phyloP scores from a whole-genome alignment of 495 filamentous ascomycete genomes.

The Penicilliopsis zonata region DNA sequence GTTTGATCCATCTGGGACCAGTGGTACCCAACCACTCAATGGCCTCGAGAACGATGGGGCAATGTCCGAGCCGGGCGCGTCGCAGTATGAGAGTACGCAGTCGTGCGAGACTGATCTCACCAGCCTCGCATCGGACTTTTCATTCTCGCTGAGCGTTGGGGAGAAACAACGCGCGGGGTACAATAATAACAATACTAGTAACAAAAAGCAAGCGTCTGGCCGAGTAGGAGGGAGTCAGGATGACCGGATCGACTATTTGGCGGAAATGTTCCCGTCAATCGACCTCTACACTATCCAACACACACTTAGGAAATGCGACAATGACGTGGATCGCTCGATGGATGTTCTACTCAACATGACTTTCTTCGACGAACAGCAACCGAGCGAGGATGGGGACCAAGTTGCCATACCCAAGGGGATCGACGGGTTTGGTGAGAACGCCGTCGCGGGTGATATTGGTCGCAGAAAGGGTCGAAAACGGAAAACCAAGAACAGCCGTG shows the following conservation, averaged over 20 bases:
- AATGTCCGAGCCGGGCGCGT: conserved; percentile 12
- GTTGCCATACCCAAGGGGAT: conserved; percentile 51
- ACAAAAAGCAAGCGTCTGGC: background rate
- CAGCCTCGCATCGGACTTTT: conserved; percentile 20
- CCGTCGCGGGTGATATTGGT: conserved; percentile 17
- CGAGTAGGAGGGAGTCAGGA: conserved; percentile 33
- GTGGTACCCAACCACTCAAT: conserved; percentile 21
- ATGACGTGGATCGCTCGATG: conserved; percentile 54
- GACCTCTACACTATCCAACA: conserved; percentile 49
- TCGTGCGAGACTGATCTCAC: conserved; percentile 35
- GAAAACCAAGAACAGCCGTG: conserved; percentile 12
- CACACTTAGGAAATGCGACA: conserved; percentile 49
- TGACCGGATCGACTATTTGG: conserved; percentile 43
- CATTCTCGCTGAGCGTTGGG: conserved; percentile 8
- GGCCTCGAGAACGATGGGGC: conserved; percentile 11
- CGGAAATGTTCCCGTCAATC: conserved; percentile 58
- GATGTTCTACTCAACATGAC: conserved; percentile 71
- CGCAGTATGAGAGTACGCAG: conserved; percentile 11
- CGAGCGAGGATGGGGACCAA: conserved; percentile 22
- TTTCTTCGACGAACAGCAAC: conserved; percentile 50
- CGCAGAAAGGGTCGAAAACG: conserved; percentile 35
- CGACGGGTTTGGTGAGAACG: conserved; percentile 57
- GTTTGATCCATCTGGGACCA: conserved; percentile 70
- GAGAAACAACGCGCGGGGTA: conserved; percentile 7
- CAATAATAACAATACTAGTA: conserved; percentile 7